Evolutionary conservation across 371 early-diverging fungal genomes (phyloP), one percentile per base, ranked within the genome.

Genomic region (Mucor irregularis): DNA sequence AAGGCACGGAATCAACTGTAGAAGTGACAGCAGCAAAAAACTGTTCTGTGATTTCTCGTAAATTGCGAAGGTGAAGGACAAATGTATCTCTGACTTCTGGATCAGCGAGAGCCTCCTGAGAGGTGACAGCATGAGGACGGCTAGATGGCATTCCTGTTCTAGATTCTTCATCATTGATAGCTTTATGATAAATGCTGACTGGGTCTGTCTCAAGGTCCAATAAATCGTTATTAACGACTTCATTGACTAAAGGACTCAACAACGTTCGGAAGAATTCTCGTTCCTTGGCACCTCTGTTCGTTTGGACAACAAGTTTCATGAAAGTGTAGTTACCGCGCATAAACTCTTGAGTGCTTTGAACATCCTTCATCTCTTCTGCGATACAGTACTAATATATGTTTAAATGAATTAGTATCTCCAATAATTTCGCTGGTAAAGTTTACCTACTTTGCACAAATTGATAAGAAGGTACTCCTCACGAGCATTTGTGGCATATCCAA

Each of bases 401-500:
- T 26, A 25, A 31, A 35, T 45, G 16, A 2, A 29, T 16, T 1
- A 16, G 2, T 14, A 13, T 39, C 31, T 8, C 13, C 10, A n/a
- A 13, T 21, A 42, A 5, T 19, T 10, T 5, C 24, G 10, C 24
- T 11, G 13, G 13, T 48, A n/a, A n/a, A n/a, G n/a, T n/a, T n/a
- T n/a, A n/a, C n/a, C n/a, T 68, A 87, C 88, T 77, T 95, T 91
- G 75, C 99, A 93, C 56, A 99, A 75, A 65, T 92, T 93, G 45
- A 98, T 86, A 58, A 99, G 74, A 48, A 99, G 67, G 61, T 95
- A 99, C 75, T 99, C 99, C 63, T 99, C 99, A 19, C 98, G 85
- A 9, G 85, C 82, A 69, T 95, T 94, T 61, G 97, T 96, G 0
- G 94, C 98, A 76, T 93, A 95, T 2, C 97, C 95, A 73, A 92